Evolutionary conservation across 768 basidiomycete genomes (phyloP).

Genomic region (Phylloporus rhodoxanthus): DNA sequence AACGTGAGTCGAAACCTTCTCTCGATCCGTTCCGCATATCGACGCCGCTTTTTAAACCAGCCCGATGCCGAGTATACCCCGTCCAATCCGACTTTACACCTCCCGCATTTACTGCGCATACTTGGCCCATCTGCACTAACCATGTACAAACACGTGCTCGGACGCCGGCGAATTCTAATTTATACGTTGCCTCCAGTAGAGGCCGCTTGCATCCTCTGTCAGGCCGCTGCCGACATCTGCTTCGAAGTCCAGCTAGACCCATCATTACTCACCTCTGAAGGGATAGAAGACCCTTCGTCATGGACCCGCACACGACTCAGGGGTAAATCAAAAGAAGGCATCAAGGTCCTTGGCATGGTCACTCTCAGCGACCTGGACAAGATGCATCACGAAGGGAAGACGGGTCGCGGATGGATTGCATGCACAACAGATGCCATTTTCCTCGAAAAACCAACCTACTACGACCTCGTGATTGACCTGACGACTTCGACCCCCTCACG

Average conservation of each 20-base stretch:
- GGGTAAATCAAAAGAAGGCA: slow-evolving; percentile 44
- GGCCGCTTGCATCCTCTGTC: slow-evolving; percentile 65
- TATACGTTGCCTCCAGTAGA: slow-evolving; percentile 78
- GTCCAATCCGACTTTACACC: slow-evolving; percentile 57
- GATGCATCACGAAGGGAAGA: slow-evolving; percentile 48
- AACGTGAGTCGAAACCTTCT: slow-evolving; percentile 32
- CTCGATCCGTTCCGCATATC: background rate
- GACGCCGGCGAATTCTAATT: slow-evolving; percentile 68
- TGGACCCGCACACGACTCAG: slow-evolving; percentile 29
- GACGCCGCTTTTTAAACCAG: slow-evolving; percentile 19
- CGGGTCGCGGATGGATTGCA: slow-evolving; percentile 75
- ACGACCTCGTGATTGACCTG: slow-evolving; percentile 77
- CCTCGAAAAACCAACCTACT: slow-evolving; percentile 71
- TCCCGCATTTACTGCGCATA: slow-evolving; percentile 70
- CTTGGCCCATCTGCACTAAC: slow-evolving; percentile 76
- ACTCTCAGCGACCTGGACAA: slow-evolving; percentile 69
- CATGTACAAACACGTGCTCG: slow-evolving; percentile 73
- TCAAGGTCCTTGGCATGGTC: slow-evolving; percentile 73
- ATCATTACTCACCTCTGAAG: slow-evolving; percentile 16
- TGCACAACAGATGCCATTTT: slow-evolving; percentile 85
- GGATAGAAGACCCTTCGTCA: slow-evolving; percentile 24
- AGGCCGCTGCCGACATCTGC: slow-evolving; percentile 56
- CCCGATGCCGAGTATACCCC: slow-evolving; percentile 19
- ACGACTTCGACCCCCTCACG: slow-evolving; percentile 60
- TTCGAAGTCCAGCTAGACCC: slow-evolving; percentile 41